Evolutionary conservation across 192 early-diverging fungal genomes (phyloP), one percentile per base, ranked within the genome.

Genomic region (Umbelopsis sp.): DNA sequence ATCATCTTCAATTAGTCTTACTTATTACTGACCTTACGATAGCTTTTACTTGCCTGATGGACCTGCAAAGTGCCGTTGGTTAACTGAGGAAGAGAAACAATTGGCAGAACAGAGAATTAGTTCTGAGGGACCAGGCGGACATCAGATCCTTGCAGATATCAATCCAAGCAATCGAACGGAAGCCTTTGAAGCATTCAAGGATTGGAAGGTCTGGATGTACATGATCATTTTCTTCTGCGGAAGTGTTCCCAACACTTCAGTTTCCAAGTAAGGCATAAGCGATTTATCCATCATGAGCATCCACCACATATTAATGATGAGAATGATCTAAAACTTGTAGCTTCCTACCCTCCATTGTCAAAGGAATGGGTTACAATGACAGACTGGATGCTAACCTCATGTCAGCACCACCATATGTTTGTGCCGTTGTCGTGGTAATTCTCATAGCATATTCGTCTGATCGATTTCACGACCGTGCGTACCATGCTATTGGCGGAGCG

Each of bases 181-280:
- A 50, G 71, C 71, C 0, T 47, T 67, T 32, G 56, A 68, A 29
- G 76, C 76, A 2, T 31, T 77, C 16, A 51, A 71, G 1, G 76
- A 77, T 24, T 77, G 76, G 76, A 77, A 77, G 49, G 67, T 77
- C 12, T 77, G 76, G 76, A 43, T 73, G 36, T 77, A 67, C 25
- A 77, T 77, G 76, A 4, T 69, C 67, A 77, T 77, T 52, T 77
- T 77, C 71, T 77, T 77, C 59, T 77, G 76, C 45, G 76, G 76
- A 17, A 77, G 76, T 65, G 76, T 77, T 4, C 76, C 76, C n/a
- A 77, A 77, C 38, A 77, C 76, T 7, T 72, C 71, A 34, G 59
- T 77, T 41, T 77, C 76, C 52, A 77, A 77, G 76, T 77, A 72
- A 66, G 31, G n/a, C 43, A 43, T 44, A 41, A 22, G 41, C 22